These are phyloP conservation scores for Colletotrichum scovillei DNA, from an alignment of 2,329 filamentous ascomycete species.

Conservation along the genomic window DNA sequence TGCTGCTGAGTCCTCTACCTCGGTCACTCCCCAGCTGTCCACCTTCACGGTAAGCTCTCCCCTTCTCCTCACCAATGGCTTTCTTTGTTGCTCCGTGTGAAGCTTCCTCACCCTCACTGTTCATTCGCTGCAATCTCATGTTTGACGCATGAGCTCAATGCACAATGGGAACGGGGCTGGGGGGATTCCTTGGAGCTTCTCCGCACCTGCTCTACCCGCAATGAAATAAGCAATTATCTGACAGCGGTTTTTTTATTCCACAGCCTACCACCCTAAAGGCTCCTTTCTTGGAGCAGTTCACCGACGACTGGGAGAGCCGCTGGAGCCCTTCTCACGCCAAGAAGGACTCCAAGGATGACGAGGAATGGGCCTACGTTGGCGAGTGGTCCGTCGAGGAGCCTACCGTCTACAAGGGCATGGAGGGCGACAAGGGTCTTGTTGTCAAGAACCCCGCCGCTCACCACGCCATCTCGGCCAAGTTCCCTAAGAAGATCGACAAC, in stretches of 20 bases:
- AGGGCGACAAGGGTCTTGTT: slow-evolving; percentile 95
- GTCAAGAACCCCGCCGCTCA: slow-evolving; percentile 98
- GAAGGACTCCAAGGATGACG: slow-evolving; percentile 88
- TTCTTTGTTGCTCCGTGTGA: slow-evolving; percentile 17
- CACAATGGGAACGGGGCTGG: neutral
- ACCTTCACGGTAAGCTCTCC: slow-evolving; percentile 84
- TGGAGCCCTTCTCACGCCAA: slow-evolving; percentile 98
- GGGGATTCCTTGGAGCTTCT: slow-evolving; percentile 31
- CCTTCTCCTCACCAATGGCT: neutral
- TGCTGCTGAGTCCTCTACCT: slow-evolving; percentile 62
- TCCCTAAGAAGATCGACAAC: slow-evolving; percentile 95
- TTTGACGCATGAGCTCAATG: slow-evolving; percentile 23
- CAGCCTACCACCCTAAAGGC: slow-evolving; percentile 91
- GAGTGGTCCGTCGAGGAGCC: slow-evolving; percentile 98
- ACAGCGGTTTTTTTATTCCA: neutral
- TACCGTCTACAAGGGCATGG: slow-evolving; percentile 87
- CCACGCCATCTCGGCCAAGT: slow-evolving; percentile 99
- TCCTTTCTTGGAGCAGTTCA: slow-evolving; percentile 98
- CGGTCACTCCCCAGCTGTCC: slow-evolving; percentile 74
- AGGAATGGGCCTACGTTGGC: slow-evolving; percentile 98
- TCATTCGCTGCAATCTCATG: neutral
- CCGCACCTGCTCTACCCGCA: neutral
- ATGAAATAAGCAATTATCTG: neutral
- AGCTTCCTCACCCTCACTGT: neutral
- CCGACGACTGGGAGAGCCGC: slow-evolving; percentile 91